A percentile compares a stretch with the other conserved stretches of the same genome.
Conservation (phyloP, 306 rosid species). For the Vigna radiata region DNA sequence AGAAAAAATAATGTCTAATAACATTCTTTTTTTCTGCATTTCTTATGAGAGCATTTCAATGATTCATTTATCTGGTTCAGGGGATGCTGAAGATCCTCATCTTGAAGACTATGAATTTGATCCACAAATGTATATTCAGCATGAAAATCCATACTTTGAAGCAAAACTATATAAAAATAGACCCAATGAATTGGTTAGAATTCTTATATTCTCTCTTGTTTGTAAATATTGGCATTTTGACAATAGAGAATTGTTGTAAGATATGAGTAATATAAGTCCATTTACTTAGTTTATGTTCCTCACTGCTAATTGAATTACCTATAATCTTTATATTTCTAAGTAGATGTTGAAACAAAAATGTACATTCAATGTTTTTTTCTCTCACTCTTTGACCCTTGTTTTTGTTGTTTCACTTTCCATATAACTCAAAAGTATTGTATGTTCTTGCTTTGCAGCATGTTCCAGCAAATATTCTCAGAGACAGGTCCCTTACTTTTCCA, state of each 20-base stretch:
- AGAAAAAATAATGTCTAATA: too few species aligned
- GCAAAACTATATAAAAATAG: neutral
- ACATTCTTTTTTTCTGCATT: neutral
- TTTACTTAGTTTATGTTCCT: neutral
- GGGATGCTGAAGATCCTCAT: neutral
- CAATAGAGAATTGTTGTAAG: too few species aligned
- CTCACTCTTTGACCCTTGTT: neutral
- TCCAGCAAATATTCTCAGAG: neutral
- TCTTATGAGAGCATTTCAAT: neutral
- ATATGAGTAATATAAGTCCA: neutral
- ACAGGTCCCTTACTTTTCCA: slow-evolving; percentile 2
- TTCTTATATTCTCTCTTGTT: neutral
- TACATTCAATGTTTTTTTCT: neutral
- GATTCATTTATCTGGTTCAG: slow-evolving; percentile 47
- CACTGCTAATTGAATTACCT: neutral
- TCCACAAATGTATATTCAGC: slow-evolving; percentile 23
- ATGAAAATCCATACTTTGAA: slow-evolving; percentile 33
- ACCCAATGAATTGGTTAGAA: slow-evolving; percentile 44
- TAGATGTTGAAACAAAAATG: neutral
- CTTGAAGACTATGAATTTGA: slow-evolving; percentile 3
- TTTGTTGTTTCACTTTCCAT: slow-evolving; percentile 12
- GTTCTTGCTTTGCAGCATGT: slow-evolving; percentile 30
- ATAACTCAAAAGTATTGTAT: neutral
- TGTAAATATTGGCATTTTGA: neutral
- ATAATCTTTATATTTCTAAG: neutral